These are phyloP conservation scores for Epichloe hybrida DNA, from an alignment of 2,329 filamentous ascomycete species.

Conservation along the genomic window DNA sequence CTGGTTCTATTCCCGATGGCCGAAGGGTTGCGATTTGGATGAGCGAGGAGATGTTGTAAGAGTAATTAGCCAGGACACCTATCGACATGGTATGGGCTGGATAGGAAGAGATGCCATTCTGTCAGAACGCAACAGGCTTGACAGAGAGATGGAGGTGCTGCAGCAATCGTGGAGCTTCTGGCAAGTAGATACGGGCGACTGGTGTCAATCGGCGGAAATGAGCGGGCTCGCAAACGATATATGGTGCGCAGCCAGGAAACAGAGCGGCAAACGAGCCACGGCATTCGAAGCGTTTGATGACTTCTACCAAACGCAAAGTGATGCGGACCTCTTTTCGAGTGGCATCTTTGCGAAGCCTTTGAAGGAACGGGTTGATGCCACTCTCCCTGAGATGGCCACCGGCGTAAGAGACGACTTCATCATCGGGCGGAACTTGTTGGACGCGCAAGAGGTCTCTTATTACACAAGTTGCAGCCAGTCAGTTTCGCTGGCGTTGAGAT, in stretches of 20 bases:
- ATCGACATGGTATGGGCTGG: conserved; percentile 65
- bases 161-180: conserved; percentile 55
- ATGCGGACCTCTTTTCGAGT: conserved; percentile 46
- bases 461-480: conserved; percentile 15
- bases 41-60: conserved; percentile 54
- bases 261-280: conserved; percentile 13
- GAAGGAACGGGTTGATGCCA: conserved; percentile 46
- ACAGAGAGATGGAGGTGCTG: conserved; percentile 48
- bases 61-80: conserved; percentile 72
- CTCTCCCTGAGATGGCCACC: conserved; percentile 39
- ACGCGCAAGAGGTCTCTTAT: conserved; percentile 24
- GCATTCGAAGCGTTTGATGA: conserved; percentile 37
- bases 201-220: conserved; percentile 31
- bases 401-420: conserved; percentile 37
- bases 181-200: conserved; percentile 48
- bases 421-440: conserved; percentile 33
- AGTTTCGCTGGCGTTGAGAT: conserved; percentile 18
- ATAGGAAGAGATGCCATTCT: conserved; percentile 47
- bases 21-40: conserved; percentile 56
- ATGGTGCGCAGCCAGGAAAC: conserved; percentile 3
- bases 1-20: conserved; percentile 76
- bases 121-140: conserved; percentile 19
- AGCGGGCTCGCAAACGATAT: conserved; percentile 20
- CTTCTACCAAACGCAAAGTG: conserved; percentile 48
- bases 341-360: conserved; percentile 30